Evolutionary conservation across 306 rosid genomes (phyloP), one percentile per base, ranked within the genome.

Genomic region (Prosopis cineraria): DNA sequence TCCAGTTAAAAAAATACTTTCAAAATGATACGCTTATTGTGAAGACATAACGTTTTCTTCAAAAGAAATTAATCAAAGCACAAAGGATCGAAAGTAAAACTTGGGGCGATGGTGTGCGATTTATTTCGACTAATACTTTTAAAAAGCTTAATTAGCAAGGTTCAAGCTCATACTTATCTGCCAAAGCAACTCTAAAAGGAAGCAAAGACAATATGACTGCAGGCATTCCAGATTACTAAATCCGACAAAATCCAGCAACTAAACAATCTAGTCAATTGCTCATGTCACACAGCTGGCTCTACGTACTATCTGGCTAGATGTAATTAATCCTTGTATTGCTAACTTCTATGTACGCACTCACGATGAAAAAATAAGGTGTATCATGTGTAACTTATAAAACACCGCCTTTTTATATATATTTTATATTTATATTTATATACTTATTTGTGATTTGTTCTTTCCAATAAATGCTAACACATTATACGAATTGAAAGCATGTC

Each of bases 81-180:
- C 25, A 55, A 45, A 31, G 58, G 34, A 55, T 58, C 68, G 45
- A 58, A 58, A 47, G 24, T 19, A 10, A 24, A 44, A 72, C 73
- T 50, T n/a, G 37, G 52, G 48, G 56, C 27, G 59, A 20, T 53
- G 30, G 11, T 31, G 52, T 52, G 9, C n/a, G 59, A 70, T 76
- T 81, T 76, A n/a, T 58, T 58, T 27, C 27, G n/a, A 24, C 1
- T 12, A 13, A 11, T 29, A 13, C n/a, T 41, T 40, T 41, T n/a
- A 5, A 48, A 27, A 63, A 48, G 65, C 69, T 48, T 59, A 65
- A 48, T 40, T 30, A 37, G 70, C 8, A 45, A 56, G 30, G 37
- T 48, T 78, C 52, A 27, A 29, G 17, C 36, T 78, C 79, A 68
- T 48, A 10, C 43, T 69, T 69, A 60, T 81, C 84, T 48, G 29